Evolutionary conservation across 129 eudicot genomes (phyloP).

Genomic region (Arctium lappa): DNA sequence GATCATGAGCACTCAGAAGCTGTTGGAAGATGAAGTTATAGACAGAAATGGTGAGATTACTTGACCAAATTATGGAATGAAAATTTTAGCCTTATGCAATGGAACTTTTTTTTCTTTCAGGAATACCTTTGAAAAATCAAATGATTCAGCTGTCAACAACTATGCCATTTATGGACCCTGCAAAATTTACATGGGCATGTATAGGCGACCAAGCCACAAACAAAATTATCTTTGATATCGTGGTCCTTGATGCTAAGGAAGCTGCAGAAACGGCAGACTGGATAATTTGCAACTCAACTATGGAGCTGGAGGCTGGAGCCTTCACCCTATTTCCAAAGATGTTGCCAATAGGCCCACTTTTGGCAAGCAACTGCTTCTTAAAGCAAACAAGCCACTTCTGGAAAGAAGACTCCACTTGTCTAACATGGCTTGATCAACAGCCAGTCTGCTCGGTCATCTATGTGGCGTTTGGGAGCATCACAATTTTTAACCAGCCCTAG

Average conservation of each 20-base stretch:
- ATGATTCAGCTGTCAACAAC: conserved; percentile 37
- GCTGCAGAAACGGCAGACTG: conserved; percentile 26
- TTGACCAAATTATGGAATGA: not conserved
- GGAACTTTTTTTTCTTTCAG: conserved; percentile 18
- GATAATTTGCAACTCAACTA: conserved; percentile 47
- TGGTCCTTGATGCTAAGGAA: not conserved
- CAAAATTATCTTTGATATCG: conserved; percentile 11
- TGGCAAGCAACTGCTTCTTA: conserved; percentile 33
- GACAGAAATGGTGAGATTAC: conserved; percentile 18
- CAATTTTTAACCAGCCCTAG: conserved; percentile 33
- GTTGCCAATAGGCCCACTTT: conserved; percentile 52
- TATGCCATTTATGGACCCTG: conserved; percentile 42
- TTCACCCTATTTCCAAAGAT: conserved; percentile 30
- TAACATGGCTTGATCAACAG: conserved; percentile 61
- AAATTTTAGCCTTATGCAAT: not conserved
- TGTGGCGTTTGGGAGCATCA: conserved; percentile 63
- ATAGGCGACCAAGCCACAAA: conserved; percentile 3
- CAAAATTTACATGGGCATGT: conserved; percentile 37
- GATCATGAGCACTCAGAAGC: conserved; percentile 22
- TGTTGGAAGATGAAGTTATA: conserved; percentile 41
- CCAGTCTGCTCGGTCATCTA: conserved; percentile 39
- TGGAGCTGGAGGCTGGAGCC: conserved; percentile 42
- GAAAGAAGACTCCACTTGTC: conserved; percentile 53
- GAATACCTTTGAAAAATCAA: conserved; percentile 31
- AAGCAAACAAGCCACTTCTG: conserved; percentile 37